A percentile compares a stretch with the other conserved stretches of the same genome.
Conservation (phyloP, 306 rosid species). For the Vigna mungo region DNA sequence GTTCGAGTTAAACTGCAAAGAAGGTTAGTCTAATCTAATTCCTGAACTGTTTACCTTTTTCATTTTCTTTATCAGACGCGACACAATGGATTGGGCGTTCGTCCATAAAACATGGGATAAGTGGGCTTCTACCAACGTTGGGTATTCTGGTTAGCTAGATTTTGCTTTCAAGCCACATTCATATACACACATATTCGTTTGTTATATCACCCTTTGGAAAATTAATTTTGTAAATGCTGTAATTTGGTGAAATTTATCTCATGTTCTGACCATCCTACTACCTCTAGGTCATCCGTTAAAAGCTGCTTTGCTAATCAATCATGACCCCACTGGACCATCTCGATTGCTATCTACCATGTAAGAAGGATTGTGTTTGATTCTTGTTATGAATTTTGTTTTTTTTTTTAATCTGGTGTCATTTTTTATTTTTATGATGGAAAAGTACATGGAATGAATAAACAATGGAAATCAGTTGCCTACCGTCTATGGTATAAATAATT, state of each 20-base stretch:
- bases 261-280: neutral
- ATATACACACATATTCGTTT: neutral
- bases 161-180: neutral
- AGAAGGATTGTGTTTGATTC: conserved; percentile 38
- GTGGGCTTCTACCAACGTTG: conserved; percentile 80
- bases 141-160: conserved; percentile 66
- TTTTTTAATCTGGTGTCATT: neutral
- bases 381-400: conserved; percentile 23
- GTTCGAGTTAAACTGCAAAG: neutral
- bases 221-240: neutral
- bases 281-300: conserved; percentile 67
- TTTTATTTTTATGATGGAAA: neutral
- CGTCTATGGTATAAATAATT: neutral
- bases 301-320: conserved; percentile 81
- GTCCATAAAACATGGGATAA: conserved; percentile 82
- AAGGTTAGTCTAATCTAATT: neutral
- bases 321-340: conserved; percentile 92
- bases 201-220: neutral
- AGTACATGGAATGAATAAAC: conserved; percentile 25
- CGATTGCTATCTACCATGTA: conserved; percentile 90
- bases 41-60: neutral
- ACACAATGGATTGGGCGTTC: conserved; percentile 78
- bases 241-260: neutral
- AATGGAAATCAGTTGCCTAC: neutral
- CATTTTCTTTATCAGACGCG: conserved; percentile 25